Evolutionary conservation across 208 protist genomes (phyloP).

Genomic region (Acanthamoeba lenticulata): DNA sequence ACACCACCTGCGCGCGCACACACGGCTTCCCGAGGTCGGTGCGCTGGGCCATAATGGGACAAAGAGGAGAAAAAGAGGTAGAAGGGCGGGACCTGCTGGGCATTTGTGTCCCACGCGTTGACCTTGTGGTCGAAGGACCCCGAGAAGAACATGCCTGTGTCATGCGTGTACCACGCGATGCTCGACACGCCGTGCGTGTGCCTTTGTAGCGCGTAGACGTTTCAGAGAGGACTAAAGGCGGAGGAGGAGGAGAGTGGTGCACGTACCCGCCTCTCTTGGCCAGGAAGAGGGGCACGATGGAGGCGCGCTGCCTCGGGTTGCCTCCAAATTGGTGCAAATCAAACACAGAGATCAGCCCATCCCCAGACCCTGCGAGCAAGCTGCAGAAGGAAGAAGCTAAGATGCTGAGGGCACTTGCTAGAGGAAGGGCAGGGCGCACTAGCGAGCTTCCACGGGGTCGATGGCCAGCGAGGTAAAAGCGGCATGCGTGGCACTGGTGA

Average conservation of each 20-base stretch:
- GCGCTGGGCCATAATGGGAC: neutral
- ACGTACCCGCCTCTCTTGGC: conserved; percentile 23
- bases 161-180: conserved; percentile 69
- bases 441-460: neutral
- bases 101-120: conserved; percentile 76
- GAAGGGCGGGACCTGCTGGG: neutral
- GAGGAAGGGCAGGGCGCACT: neutral
- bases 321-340: neutral
- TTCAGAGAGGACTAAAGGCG: neutral
- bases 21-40: neutral
- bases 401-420: neutral
- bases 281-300: neutral
- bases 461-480: neutral
- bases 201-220: neutral
- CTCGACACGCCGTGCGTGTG: conserved; percentile 64
- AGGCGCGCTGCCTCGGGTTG: neutral
- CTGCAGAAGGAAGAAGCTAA: neutral
- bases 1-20: neutral
- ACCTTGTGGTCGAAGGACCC: conserved; percentile 64
- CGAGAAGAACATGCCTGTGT: conserved; percentile 76
- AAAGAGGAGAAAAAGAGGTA: neutral
- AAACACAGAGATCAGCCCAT: neutral
- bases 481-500: neutral
- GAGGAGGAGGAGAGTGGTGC: neutral
- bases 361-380: neutral